Conservation (phyloP, 441 rosid genomes). For the Eutrema salsugineum region DNA sequence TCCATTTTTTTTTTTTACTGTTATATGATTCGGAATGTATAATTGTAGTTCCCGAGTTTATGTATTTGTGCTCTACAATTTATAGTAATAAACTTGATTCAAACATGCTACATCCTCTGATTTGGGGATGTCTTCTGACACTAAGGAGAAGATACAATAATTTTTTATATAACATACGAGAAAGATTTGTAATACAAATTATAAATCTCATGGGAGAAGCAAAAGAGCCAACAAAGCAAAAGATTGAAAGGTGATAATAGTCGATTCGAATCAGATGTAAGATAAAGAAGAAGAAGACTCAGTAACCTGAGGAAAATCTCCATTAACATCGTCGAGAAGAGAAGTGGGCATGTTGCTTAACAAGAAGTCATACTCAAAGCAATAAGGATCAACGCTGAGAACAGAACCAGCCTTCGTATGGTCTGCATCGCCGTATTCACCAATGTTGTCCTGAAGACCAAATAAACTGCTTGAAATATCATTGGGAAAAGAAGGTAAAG, state of each 20-base stretch:
- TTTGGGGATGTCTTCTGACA: constrained; percentile 5
- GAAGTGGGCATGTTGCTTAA: not conserved
- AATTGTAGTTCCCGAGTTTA: constrained; percentile 32
- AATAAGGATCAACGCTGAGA: not conserved
- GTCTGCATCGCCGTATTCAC: not conserved
- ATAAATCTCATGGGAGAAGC: not conserved
- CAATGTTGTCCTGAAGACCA: not conserved
- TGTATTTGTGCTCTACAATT: constrained; percentile 14
- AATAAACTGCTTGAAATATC: constrained; percentile 25
- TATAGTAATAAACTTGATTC: constrained; percentile 28
- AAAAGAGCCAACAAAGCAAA: not conserved
- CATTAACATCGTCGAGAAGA: constrained; percentile 20
- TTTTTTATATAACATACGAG: not conserved
- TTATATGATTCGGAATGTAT: constrained; percentile 28
- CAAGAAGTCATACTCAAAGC: constrained; percentile 12
- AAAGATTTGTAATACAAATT: constrained; percentile 1
- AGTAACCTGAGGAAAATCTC: not conserved
- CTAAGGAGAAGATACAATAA: not conserved
- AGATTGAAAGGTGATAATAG: not conserved
- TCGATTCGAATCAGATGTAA: constrained; percentile 9
- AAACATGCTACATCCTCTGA: constrained; percentile 9
- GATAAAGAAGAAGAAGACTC: constrained; percentile 15
- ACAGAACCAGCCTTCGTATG: not conserved
- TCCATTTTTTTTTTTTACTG: constrained; percentile 13
- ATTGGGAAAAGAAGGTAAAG: constrained; percentile 20